A percentile compares a stretch with the other conserved stretches of the same genome.
Evolutionary conservation across 371 early-diverging fungal genomes (phyloP).

Genomic region (Umbelopsis sp.): DNA sequence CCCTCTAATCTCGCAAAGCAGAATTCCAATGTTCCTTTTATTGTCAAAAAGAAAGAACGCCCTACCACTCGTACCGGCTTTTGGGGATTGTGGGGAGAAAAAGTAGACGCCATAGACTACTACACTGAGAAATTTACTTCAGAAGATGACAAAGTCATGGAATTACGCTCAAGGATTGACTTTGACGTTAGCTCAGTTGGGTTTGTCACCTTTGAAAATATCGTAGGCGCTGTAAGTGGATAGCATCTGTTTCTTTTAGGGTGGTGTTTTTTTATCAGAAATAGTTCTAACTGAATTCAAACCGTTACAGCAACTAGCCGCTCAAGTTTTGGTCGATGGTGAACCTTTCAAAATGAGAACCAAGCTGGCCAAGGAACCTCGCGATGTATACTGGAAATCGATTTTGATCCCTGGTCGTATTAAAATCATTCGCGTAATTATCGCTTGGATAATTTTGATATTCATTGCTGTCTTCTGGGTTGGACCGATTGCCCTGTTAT

Average conservation of each 20-base stretch:
- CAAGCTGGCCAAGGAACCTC: slow-evolving; percentile 71
- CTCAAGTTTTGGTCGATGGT: slow-evolving; percentile 61
- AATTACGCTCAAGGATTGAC: slow-evolving; percentile 31
- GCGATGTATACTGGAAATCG: slow-evolving; percentile 72
- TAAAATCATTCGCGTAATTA: slow-evolving; percentile 44
- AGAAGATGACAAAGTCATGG: slow-evolving; percentile 34
- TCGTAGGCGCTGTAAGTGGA: slow-evolving; percentile 44
- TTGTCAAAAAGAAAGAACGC: slow-evolving; percentile 23
- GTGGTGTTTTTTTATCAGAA: neutral
- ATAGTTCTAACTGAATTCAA: neutral
- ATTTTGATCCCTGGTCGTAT: slow-evolving; percentile 54
- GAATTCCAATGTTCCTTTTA: slow-evolving; percentile 21
- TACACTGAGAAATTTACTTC: slow-evolving; percentile 44
- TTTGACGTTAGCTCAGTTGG: slow-evolving; percentile 47
- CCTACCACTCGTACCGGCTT: slow-evolving; percentile 40
- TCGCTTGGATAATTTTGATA: slow-evolving; percentile 46
- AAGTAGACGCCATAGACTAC: slow-evolving; percentile 50
- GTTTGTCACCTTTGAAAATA: slow-evolving; percentile 50
- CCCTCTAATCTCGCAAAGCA: slow-evolving; percentile 21
- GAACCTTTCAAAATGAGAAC: slow-evolving; percentile 74
- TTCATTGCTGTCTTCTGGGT: slow-evolving; percentile 47
- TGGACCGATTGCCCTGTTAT: slow-evolving; percentile 50
- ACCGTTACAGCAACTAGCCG: slow-evolving; percentile 50
- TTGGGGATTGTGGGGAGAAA: slow-evolving; percentile 38
- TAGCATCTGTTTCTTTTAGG: too few relatives aligned